Conservation (phyloP, 2,329 filamentous ascomycete genomes). For the Mariannaea elegans region DNA sequence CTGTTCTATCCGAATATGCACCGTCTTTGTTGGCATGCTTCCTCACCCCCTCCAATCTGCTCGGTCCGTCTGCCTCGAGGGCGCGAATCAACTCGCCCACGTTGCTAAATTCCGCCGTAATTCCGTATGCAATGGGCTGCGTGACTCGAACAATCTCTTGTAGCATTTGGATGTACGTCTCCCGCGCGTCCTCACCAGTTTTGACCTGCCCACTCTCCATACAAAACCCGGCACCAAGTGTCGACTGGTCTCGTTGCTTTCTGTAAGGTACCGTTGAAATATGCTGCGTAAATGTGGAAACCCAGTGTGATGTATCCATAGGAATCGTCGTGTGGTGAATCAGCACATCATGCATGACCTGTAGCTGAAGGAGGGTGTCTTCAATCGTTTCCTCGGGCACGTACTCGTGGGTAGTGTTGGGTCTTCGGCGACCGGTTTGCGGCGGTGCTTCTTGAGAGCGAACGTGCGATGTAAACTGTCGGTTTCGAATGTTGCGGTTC, state of each 20-base stretch:
- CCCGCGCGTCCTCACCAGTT: constrained; percentile 69
- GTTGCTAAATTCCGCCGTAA: constrained; percentile 67
- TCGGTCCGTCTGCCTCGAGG: constrained; percentile 66
- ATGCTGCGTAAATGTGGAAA: constrained; percentile 78
- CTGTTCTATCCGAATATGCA: constrained; percentile 59
- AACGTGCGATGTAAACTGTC: constrained; percentile 73
- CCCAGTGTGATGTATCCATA: constrained; percentile 76
- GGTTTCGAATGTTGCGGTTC: constrained; percentile 72
- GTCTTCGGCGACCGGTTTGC: constrained; percentile 46
- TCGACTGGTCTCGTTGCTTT: constrained; percentile 58
- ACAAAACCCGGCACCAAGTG: constrained; percentile 72
- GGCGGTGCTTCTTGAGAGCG: constrained; percentile 51
- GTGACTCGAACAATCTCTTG: constrained; percentile 79
- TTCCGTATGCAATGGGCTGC: constrained; percentile 74
- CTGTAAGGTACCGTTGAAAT: constrained; percentile 80
- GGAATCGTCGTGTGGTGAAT: constrained; percentile 73
- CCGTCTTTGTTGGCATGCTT: constrained; percentile 68
- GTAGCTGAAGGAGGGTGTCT: constrained; percentile 74
- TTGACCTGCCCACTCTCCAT: constrained; percentile 82
- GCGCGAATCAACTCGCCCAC: constrained; percentile 67
- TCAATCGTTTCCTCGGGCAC: constrained; percentile 76
- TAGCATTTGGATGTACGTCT: constrained; percentile 79
- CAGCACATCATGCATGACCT: constrained; percentile 71
- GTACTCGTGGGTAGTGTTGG: constrained; percentile 54
- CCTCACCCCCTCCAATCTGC: constrained; percentile 68